Conservation (phyloP, 371 early-diverging fungal genomes). For the Mortierella sp. region DNA sequence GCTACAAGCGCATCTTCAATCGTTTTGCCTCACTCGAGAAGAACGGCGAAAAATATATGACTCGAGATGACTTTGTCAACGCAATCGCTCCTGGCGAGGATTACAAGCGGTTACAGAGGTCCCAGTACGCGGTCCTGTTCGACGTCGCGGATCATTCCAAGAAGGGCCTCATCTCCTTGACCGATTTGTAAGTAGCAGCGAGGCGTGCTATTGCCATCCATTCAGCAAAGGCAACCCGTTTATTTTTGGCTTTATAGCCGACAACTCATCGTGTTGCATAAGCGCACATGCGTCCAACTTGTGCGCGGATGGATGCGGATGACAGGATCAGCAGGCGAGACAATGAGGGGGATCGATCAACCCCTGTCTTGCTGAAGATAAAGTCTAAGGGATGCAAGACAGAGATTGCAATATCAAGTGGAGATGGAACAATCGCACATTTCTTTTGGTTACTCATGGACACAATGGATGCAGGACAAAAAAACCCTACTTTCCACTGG, state of each 20-base stretch:
- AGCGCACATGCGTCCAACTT: background rate
- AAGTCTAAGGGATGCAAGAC: background rate
- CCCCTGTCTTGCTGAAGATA: background rate
- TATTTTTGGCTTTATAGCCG: too few relatives aligned
- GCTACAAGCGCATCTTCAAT: constrained; percentile 68
- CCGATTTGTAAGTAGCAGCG: constrained; percentile 69
- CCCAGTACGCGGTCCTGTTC: constrained; percentile 76
- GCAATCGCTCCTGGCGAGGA: constrained; percentile 77
- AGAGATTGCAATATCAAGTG: background rate
- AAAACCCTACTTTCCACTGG: too few relatives aligned
- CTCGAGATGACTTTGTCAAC: constrained; percentile 72
- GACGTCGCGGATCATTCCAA: constrained; percentile 75
- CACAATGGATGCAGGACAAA: background rate
- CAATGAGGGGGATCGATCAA: background rate
- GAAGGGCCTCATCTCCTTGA: constrained; percentile 72
- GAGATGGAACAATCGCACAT: background rate
- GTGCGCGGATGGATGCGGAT: too few relatives aligned
- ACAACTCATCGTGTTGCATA: background rate
- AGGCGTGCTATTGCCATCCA: background rate
- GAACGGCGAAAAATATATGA: constrained; percentile 73
- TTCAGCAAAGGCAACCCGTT: too few relatives aligned
- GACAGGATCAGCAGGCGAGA: background rate
- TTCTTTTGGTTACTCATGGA: background rate
- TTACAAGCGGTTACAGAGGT: constrained; percentile 66
- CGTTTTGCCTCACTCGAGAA: constrained; percentile 67